phyloP scores from a whole-genome alignment of 768 basidiomycete genomes.

The Boletus tomentosulus region DNA sequence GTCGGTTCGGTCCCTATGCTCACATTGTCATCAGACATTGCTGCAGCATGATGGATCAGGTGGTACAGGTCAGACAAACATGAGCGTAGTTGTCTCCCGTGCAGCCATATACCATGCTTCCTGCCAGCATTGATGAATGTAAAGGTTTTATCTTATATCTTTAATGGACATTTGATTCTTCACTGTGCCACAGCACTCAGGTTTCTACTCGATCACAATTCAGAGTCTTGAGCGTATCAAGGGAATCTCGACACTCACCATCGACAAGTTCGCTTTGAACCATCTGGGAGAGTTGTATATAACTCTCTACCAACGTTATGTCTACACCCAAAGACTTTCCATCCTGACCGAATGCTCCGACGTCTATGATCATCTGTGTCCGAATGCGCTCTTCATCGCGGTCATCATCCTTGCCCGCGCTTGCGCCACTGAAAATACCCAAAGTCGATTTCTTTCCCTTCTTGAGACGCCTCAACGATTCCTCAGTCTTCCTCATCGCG shows the following conservation, averaged over 20 bases:
- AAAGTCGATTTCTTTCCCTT: constrained; percentile 79
- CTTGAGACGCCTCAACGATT: constrained; percentile 79
- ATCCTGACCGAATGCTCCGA: constrained; percentile 78
- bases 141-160: constrained; percentile 2
- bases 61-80: constrained; percentile 14
- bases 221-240: not conserved
- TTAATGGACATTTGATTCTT: not conserved
- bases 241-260: constrained; percentile 15
- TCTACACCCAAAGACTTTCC: constrained; percentile 66
- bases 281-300: constrained; percentile 53
- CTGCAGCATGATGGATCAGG: constrained; percentile 19
- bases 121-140: constrained; percentile 30
- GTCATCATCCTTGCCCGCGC: constrained; percentile 51
- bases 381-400: constrained; percentile 88
- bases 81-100: constrained; percentile 48
- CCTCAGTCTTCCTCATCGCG: constrained; percentile 89
- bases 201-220: constrained; percentile 10
- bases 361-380: constrained; percentile 78
- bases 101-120: constrained; percentile 56
- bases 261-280: constrained; percentile 45
- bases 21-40: constrained; percentile 49
- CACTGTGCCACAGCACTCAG: constrained; percentile 1
- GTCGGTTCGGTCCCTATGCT: constrained; percentile 49
- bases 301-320: constrained; percentile 49
- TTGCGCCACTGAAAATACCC: constrained; percentile 67